Evolutionary conservation across 306 rosid species (phyloP), one percentile per base, ranked within the genome.

Genomic region (Hippophae rhamnoides): DNA sequence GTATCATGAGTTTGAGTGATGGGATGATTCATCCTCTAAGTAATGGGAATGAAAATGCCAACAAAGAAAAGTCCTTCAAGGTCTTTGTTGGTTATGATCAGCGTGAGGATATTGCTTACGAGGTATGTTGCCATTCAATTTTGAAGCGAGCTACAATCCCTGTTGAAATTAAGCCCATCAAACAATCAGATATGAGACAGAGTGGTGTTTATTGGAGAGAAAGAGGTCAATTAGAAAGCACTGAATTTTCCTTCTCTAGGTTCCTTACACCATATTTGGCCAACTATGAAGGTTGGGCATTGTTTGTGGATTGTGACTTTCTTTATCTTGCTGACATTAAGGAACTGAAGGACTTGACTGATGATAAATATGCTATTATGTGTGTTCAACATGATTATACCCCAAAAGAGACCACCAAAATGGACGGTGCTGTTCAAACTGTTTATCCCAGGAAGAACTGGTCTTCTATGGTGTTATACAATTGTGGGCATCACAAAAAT

Each of bases 301-400:
- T 81, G 86, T 81, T 81, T 64, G 86, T 81, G 76, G 86, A 81
- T 27, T 81, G 86, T 74, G 86, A 81, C 68, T 81, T 81, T 47
- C 82, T 81, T 82, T 48, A 48, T 14, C 52, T 48, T 1, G 23
- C 13, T 10, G 52, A 48, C 52, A 48, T 48, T 48, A 48, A 10
- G 52, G 18, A 48, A 12, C 4, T 48, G 14, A 48, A 6, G 3
- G 52, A 48, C 2, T 48, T 48, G 52, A 10, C 3, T 9, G 13
- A 48, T 48, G 52, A 48, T 48, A 48, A 48, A 10, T 48, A 48
- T 48, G 14, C 52, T 7, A 11, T 11, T 0, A 48, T 47, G 50
- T 47, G 52, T 11, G 52, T 48, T 48, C 14, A 81, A 10, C 86
- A 81, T 52, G 86, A 81, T 18, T 81, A 77, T 62, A 2, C 80